Percentiles rank a stretch among this genome's conserved stretches.
Evolutionary conservation across 345 rosid genomes (phyloP).

Genomic region (Iberis pinnata): DNA sequence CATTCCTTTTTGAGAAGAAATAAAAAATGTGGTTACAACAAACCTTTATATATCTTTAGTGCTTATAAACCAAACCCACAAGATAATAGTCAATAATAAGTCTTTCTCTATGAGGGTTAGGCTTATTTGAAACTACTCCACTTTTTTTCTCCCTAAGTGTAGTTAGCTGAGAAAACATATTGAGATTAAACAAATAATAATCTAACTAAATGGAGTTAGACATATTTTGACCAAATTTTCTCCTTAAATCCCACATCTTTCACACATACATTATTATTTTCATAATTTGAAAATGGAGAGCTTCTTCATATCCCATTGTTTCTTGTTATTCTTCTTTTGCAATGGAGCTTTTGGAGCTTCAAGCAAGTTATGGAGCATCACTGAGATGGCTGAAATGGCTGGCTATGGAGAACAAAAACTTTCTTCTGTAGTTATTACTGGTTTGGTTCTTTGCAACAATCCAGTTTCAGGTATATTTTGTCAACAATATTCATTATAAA

Average conservation of each 20-base stretch:
- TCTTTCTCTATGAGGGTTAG: slow-evolving; percentile 17
- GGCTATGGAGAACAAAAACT: slow-evolving; percentile 35
- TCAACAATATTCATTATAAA: no score
- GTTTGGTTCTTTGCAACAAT: slow-evolving; percentile 24
- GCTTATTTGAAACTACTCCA: slow-evolving; percentile 25
- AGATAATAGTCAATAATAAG: slow-evolving; percentile 10
- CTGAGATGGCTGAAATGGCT: slow-evolving; percentile 30
- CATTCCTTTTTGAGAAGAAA: background rate
- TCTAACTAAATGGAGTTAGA: slow-evolving; percentile 13
- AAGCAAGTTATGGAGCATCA: slow-evolving; percentile 26
- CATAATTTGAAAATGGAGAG: slow-evolving; percentile 11
- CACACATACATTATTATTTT: background rate
- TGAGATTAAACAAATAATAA: slow-evolving; percentile 3
- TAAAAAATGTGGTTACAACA: background rate
- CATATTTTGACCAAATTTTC: background rate
- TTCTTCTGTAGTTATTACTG: slow-evolving; percentile 30
- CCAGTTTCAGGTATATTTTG: slow-evolving; percentile 34
- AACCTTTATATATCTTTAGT: background rate
- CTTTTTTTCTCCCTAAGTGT: slow-evolving; percentile 4
- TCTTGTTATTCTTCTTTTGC: slow-evolving; percentile 31
- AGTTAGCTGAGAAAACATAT: slow-evolving; percentile 27
- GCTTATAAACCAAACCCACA: slow-evolving; percentile 31
- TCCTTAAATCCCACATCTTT: slow-evolving; percentile 20
- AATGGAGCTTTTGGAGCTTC: slow-evolving; percentile 29
- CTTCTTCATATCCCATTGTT: slow-evolving; percentile 15